These are phyloP conservation scores for Taphrina sp. DNA, from an alignment of 1,139 yeast genomes.

Conservation along the genomic window DNA sequence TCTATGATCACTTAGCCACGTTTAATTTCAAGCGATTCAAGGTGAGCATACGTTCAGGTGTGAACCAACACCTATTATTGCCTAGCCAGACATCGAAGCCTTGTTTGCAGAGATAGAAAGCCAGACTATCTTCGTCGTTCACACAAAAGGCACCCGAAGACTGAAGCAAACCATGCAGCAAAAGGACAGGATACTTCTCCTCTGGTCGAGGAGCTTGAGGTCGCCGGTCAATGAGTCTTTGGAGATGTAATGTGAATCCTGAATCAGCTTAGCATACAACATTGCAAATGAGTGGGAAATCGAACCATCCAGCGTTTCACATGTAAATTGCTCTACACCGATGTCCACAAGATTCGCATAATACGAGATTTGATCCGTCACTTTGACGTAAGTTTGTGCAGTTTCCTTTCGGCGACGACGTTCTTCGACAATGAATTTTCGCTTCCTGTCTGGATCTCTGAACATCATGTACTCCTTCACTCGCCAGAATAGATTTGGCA, in stretches of 20 bases:
- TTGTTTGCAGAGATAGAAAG: slow-evolving; percentile 56
- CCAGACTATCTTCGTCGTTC: slow-evolving; percentile 71
- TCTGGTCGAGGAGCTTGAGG: slow-evolving; percentile 19
- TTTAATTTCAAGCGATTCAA: neutral
- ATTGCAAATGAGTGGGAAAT: slow-evolving; percentile 63
- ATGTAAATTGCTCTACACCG: slow-evolving; percentile 57
- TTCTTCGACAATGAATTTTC: slow-evolving; percentile 35
- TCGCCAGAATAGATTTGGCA: neutral
- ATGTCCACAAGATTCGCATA: slow-evolving; percentile 64
- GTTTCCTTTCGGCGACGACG: slow-evolving; percentile 30
- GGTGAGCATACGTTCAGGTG: slow-evolving; percentile 55
- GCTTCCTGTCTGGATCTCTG: slow-evolving; percentile 15
- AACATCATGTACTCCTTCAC: neutral
- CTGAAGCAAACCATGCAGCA: slow-evolving; percentile 83
- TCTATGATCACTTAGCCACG: neutral
- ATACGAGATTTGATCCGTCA: slow-evolving; percentile 57
- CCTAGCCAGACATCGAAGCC: slow-evolving; percentile 96
- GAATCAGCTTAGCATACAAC: too few relatives aligned
- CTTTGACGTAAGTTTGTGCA: slow-evolving; percentile 42
- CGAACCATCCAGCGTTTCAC: slow-evolving; percentile 82
- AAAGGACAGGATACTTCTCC: slow-evolving; percentile 57
- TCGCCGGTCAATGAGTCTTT: slow-evolving; percentile 35
- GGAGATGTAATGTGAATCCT: slow-evolving; percentile 50
- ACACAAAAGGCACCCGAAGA: slow-evolving; percentile 83
- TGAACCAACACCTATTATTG: slow-evolving; percentile 82